phyloP scores from a whole-genome alignment of 2,329 filamentous ascomycete genomes.

The Tolypocladium inflatum region DNA sequence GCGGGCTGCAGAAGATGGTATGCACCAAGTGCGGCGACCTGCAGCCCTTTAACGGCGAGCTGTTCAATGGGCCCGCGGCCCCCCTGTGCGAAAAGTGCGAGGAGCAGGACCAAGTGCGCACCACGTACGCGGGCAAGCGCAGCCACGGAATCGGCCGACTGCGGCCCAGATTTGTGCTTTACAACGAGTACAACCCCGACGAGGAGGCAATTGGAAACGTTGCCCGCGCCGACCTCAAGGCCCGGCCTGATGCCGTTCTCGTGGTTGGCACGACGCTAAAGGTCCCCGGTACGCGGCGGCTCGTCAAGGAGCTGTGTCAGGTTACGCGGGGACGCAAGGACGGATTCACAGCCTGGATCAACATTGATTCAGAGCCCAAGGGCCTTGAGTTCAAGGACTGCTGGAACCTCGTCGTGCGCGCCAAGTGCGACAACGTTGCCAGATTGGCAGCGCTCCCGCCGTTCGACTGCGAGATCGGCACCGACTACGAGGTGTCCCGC shows the following conservation, averaged over 20 bases:
- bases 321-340: constrained; percentile 75
- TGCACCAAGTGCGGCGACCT: constrained; percentile 85
- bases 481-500: constrained; percentile 36
- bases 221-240: constrained; percentile 74
- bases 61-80: constrained; percentile 78
- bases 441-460: constrained; percentile 54
- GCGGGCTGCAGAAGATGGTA: constrained; percentile 90
- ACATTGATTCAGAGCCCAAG: constrained; percentile 74
- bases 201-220: constrained; percentile 93
- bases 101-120: constrained; percentile 66
- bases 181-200: constrained; percentile 95
- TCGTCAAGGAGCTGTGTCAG: constrained; percentile 84
- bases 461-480: constrained; percentile 46
- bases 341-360: constrained; percentile 90
- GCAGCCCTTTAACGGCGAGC: constrained; percentile 61
- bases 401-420: constrained; percentile 85
- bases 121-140: constrained; percentile 68
- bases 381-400: constrained; percentile 81
- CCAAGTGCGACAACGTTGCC: constrained; percentile 82
- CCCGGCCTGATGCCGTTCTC: constrained; percentile 81
- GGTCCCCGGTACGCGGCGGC: constrained; percentile 81
- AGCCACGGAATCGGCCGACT: constrained; percentile 89
- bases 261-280: constrained; percentile 95
- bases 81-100: constrained; percentile 71
- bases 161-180: constrained; percentile 87